Conservation (phyloP, 192 early-diverging fungal species). For the Coemansia sp. region DNA sequence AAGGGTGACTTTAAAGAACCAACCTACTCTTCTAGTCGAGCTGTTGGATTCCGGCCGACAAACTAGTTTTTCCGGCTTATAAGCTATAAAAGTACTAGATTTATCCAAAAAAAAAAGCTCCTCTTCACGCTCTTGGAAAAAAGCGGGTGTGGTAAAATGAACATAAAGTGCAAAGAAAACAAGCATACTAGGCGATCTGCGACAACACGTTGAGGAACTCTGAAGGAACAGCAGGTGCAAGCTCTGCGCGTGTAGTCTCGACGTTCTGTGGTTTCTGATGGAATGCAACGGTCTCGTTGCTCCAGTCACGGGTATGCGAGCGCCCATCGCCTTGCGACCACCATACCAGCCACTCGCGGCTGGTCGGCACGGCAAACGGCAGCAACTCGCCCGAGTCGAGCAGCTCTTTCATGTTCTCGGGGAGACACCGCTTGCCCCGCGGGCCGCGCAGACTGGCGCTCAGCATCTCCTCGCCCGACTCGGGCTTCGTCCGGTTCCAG, state of each 20-base stretch:
- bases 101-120: too few species aligned
- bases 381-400: conserved; percentile 55
- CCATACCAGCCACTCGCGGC: conserved; percentile 51
- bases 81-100: too few species aligned
- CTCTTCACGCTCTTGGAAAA: too few species aligned
- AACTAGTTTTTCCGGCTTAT: too few species aligned
- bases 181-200: conserved; percentile 8
- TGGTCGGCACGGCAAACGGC: conserved; percentile 64
- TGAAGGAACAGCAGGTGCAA: conserved; percentile 38
- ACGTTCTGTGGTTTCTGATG: conserved; percentile 7
- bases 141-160: too few species aligned
- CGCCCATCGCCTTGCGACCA: conserved; percentile 17
- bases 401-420: conserved; percentile 54
- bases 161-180: neutral
- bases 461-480: conserved; percentile 12
- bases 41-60: too few species aligned
- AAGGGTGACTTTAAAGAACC: too few species aligned
- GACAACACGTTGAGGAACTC: conserved; percentile 41
- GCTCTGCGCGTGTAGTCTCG: neutral
- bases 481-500: conserved; percentile 9
- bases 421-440: conserved; percentile 50
- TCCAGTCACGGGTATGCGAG: conserved; percentile 29
- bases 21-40: too few species aligned
- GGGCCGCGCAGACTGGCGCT: conserved; percentile 45
- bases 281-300: conserved; percentile 42